Evolutionary conservation across 805 yeast species (phyloP).

Genomic region (Millerozyma acaciae): DNA sequence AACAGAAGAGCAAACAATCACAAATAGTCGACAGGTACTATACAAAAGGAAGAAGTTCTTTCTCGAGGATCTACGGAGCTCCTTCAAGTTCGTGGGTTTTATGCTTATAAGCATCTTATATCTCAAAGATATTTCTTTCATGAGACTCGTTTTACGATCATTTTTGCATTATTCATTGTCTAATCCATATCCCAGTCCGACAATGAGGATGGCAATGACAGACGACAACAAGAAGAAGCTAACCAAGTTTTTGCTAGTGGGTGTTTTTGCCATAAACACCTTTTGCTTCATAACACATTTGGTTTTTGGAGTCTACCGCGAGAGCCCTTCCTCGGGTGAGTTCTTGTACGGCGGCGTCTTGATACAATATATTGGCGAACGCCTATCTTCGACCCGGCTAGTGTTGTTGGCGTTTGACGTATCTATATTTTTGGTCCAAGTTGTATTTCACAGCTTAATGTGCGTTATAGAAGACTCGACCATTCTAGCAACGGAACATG

Average conservation of each 20-base stretch:
- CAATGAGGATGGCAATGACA: conserved; percentile 9
- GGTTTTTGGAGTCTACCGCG: conserved; percentile 21
- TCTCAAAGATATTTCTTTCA: conserved; percentile 38
- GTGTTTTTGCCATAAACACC: conserved; percentile 20
- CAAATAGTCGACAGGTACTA: conserved; percentile 37
- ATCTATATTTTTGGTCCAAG: conserved; percentile 22
- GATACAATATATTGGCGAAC: conserved; percentile 39
- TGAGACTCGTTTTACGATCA: conserved; percentile 24
- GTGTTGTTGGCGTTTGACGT: conserved; percentile 28
- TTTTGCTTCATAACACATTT: conserved; percentile 24
- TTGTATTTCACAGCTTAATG: conserved; percentile 30
- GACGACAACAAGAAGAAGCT: conserved; percentile 27
- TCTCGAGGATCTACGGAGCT: conserved; percentile 29
- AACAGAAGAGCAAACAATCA: conserved; percentile 34
- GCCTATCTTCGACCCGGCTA: conserved; percentile 20
- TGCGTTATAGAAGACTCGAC: conserved; percentile 29
- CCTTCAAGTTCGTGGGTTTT: conserved; percentile 33
- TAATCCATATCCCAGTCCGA: conserved; percentile 23
- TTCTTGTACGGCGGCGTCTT: conserved; percentile 32
- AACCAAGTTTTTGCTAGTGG: conserved; percentile 23
- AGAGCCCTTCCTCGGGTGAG: conserved; percentile 12
- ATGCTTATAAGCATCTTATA: conserved; percentile 35
- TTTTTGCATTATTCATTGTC: conserved; percentile 25
- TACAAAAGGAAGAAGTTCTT: conserved; percentile 43
- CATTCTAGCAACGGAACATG: conserved; percentile 17